Evolutionary conservation across 345 rosid genomes (phyloP).

Genomic region (Hevea brasiliensis): DNA sequence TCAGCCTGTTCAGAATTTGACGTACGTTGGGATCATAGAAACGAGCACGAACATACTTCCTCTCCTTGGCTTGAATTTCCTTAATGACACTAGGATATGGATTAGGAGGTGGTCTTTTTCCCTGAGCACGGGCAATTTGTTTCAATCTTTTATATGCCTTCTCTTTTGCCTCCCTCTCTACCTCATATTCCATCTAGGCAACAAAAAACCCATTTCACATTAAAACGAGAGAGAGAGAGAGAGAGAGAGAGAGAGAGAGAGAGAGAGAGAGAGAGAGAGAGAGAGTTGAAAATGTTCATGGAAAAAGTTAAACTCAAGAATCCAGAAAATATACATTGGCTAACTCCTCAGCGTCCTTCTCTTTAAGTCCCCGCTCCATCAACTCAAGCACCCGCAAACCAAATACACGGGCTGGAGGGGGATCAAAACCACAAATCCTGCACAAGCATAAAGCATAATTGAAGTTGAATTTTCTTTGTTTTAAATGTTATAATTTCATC

Average conservation of each 20-base stretch:
- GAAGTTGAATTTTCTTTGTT: not conserved
- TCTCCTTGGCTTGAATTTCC: constrained; percentile 61
- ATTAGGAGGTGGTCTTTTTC: constrained; percentile 75
- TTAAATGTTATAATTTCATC: not conserved
- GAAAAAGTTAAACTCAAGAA: not conserved
- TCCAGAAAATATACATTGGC: constrained; percentile 60
- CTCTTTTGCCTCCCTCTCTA: constrained; percentile 64
- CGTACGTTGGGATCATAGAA: constrained; percentile 49
- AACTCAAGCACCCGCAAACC: constrained; percentile 73
- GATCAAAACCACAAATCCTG: constrained; percentile 63
- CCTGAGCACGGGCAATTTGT: constrained; percentile 58
- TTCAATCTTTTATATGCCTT: constrained; percentile 67
- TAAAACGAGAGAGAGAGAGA: not conserved
- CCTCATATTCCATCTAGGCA: constrained; percentile 65
- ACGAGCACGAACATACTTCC: constrained; percentile 46
- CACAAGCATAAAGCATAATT: constrained; percentile 19
- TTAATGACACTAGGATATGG: constrained; percentile 68
- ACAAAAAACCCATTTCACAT: not conserved
- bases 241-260: not conserved
- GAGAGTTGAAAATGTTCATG: not conserved
- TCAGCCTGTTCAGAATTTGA: constrained; percentile 53
- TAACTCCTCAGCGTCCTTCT: constrained; percentile 68
- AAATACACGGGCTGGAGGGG: constrained; percentile 75
- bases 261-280: not conserved
- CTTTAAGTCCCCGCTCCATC: constrained; percentile 72